A percentile compares a stretch with the other conserved stretches of the same genome.
phyloP scores from a whole-genome alignment of 2,329 filamentous ascomycete species.

The Alternaria solani region DNA sequence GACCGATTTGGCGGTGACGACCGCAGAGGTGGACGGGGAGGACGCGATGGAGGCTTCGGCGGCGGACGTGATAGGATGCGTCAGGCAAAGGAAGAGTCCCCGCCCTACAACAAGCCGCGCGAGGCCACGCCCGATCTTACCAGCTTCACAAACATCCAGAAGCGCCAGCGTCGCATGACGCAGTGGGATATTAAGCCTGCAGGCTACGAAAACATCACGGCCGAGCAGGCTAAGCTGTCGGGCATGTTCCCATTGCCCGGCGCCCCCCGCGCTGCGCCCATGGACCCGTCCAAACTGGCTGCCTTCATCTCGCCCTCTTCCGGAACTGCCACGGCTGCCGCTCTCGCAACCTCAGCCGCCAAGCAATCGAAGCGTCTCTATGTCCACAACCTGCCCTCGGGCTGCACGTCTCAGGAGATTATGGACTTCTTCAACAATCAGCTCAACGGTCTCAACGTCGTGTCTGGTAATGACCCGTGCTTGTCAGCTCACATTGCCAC shows the following conservation, averaged over 20 bases:
- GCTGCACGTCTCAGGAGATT: constrained; percentile 77
- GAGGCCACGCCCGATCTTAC: constrained; percentile 97
- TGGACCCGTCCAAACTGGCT: constrained; percentile 93
- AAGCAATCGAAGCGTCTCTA: constrained; percentile 93
- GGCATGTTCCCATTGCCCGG: constrained; percentile 98
- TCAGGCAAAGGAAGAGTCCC: constrained; percentile 77
- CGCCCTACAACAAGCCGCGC: constrained; percentile 81
- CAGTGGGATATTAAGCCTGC: constrained; percentile 99
- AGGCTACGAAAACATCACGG: constrained; percentile 97
- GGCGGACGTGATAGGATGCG: constrained; percentile 61
- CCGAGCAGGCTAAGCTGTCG: constrained; percentile 97
- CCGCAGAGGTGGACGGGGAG: constrained; percentile 42
- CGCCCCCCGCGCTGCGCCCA: constrained; percentile 90
- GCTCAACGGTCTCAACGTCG: constrained; percentile 93
- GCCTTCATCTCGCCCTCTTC: constrained; percentile 93
- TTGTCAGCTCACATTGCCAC: constrained; percentile 81
- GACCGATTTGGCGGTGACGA: constrained; percentile 56
- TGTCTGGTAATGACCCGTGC: constrained; percentile 84
- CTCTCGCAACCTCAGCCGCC: constrained; percentile 90
- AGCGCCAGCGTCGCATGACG: constrained; percentile 89
- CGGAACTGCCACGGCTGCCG: constrained; percentile 73
- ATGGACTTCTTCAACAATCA: constrained; percentile 93
- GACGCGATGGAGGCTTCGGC: constrained; percentile 35
- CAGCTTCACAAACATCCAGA: constrained; percentile 79
- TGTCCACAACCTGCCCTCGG: constrained; percentile 79